Percentiles rank a stretch among this genome's conserved stretches.
Evolutionary conservation across 2,329 filamentous ascomycete genomes (phyloP).

Genomic region (Atkinsonella hypoxylon): DNA sequence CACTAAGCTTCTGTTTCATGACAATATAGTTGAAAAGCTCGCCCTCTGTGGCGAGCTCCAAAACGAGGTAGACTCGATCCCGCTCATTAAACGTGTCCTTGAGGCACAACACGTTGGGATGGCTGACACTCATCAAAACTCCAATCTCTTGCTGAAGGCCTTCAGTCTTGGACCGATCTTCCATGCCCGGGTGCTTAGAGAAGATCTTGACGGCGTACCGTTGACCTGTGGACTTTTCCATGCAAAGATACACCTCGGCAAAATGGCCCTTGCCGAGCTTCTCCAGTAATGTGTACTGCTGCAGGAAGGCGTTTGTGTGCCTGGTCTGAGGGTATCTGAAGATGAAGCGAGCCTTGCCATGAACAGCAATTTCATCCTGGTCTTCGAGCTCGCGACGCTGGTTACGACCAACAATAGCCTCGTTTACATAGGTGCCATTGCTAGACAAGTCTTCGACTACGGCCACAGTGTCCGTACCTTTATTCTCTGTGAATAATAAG

Average conservation of each 20-base stretch:
- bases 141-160: constrained; percentile 91
- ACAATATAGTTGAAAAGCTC: constrained; percentile 96
- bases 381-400: constrained; percentile 80
- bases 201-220: constrained; percentile 93
- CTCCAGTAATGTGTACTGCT: constrained; percentile 75
- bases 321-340: constrained; percentile 78
- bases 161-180: constrained; percentile 73
- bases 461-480: constrained; percentile 48
- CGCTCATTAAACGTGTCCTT: constrained; percentile 92
- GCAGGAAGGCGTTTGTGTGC: constrained; percentile 64
- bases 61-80: constrained; percentile 79
- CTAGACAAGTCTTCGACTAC: constrained; percentile 87
- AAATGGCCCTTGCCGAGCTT: constrained; percentile 93
- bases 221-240: constrained; percentile 72
- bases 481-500: constrained; percentile 51
- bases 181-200: constrained; percentile 69
- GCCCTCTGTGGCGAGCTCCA: constrained; percentile 84
- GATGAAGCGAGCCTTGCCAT: constrained; percentile 75
- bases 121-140: constrained; percentile 92
- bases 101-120: constrained; percentile 82
- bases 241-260: constrained; percentile 81
- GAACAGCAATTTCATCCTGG: constrained; percentile 79
- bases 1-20: constrained; percentile 75
- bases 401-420: constrained; percentile 81
- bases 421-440: constrained; percentile 95